These are phyloP conservation scores for Fusarium sp. DNA, from an alignment of 2,329 filamentous ascomycete genomes.

Conservation along the genomic window DNA sequence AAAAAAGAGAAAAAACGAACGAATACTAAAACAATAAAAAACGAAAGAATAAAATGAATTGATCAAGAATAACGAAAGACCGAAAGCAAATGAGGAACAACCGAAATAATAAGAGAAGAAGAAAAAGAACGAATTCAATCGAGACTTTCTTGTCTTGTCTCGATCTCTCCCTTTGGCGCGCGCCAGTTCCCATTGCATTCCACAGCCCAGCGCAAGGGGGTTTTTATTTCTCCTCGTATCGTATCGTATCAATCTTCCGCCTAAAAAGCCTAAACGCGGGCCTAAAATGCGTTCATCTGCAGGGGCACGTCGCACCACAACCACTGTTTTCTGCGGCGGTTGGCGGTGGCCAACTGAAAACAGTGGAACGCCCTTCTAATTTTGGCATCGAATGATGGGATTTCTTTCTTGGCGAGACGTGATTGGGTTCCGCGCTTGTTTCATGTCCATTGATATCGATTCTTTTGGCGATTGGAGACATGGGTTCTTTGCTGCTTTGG, in stretches of 20 bases:
- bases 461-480: background rate
- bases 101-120: conserved; percentile 10
- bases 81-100: background rate
- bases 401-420: conserved; percentile 8
- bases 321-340: conserved; percentile 21
- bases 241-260: conserved; percentile 3
- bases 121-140: conserved; percentile 11
- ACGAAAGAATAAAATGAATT: conserved; percentile 1
- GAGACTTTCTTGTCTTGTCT: background rate
- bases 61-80: conserved; percentile 11
- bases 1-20: conserved; percentile 2
- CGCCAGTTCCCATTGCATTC: conserved; percentile 15
- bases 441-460: background rate
- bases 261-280: background rate
- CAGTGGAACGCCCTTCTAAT: conserved; percentile 21
- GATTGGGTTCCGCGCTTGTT: conserved; percentile 22
- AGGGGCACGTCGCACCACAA: conserved; percentile 41
- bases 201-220: background rate
- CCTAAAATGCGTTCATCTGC: conserved; percentile 1
- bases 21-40: conserved; percentile 6
- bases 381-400: conserved; percentile 14
- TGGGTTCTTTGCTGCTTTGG: background rate
- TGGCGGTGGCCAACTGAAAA: conserved; percentile 31
- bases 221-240: background rate
- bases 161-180: conserved; percentile 22